Base-by-base conservation (phyloP, 148 eudicot species). In the Vaccinium macrocarpon region DNA sequence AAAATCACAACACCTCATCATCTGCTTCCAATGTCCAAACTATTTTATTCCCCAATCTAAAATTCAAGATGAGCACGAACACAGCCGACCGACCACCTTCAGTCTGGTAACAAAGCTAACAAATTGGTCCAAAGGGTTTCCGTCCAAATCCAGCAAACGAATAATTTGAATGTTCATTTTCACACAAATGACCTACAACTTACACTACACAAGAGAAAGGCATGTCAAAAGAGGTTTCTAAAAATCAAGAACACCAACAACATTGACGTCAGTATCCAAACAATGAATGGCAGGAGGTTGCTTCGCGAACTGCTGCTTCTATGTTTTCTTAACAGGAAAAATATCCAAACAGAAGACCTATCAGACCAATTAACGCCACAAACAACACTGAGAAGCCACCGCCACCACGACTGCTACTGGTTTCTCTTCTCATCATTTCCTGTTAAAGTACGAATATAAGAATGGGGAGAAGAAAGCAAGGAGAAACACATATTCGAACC, bases 301-400 rank as follows among this genome's bases (percentile, higher is more conserved):
- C 86, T 38, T 52, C 14, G 27, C 49, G 0, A 11, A 51, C 48
- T 72, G 79, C 53, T 55, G 51, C 84, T 73, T 46, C 84, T 82
- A 82, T 59, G 84, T 72, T 61, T 64, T 85, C 80, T 81, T 85
- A n/a, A 85, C 16, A 18, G 46, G 46, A 42, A 42, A 85, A 27
- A 74, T 92, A 93, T n/a, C 98, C 97, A 46, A 92, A 66, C 52
- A 95, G 68, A 79, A 95, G 70, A 8, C 97, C 89, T 38, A 95
- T 53, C 14, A 95, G 83, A 48, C 89, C 97, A 11, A 91, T 82
- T 83, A 95, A 89, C 78, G 88, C 87, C 86, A 95, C 88, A 18
- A 86, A 59, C 77, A 91, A 53, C 64, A 91, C n/a, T 2, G 90
- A 89, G 84, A 86, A 86, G 66, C 93, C 91, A 62, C 91, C 91